Conservation (phyloP, 1,284 basidiomycete species). For the Pyrrhoderma noxium region DNA sequence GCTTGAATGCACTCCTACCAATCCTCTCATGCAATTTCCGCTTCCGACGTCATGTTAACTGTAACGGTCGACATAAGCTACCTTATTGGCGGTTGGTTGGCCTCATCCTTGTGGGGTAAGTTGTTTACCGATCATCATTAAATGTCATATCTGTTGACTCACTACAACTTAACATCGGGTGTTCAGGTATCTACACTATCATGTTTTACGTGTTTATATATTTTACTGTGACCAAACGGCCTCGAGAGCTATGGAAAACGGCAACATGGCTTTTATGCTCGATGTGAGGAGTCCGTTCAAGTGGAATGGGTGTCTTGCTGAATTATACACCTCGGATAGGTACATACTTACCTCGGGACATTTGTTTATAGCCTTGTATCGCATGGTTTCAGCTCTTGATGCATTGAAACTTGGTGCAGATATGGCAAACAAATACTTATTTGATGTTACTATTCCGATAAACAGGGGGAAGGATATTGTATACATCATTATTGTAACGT, state of each 20-base stretch:
- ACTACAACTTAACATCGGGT: too few relatives aligned
- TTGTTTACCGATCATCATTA: too few relatives aligned
- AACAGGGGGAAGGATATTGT: slow-evolving; percentile 5
- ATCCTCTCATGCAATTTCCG: background rate
- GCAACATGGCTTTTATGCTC: background rate
- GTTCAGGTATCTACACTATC: background rate
- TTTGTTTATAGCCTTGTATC: slow-evolving; percentile 1
- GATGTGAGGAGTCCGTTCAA: background rate
- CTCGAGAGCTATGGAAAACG: background rate
- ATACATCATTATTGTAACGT: slow-evolving; percentile 5
- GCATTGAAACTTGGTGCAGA: background rate
- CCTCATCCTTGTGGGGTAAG: slow-evolving; percentile 3
- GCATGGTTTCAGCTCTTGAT: slow-evolving; percentile 4
- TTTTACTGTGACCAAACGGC: background rate
- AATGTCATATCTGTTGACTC: too few relatives aligned
- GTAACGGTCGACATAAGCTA: slow-evolving; percentile 1
- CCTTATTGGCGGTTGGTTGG: slow-evolving; percentile 5
- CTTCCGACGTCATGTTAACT: background rate
- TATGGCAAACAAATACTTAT: background rate
- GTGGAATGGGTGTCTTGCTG: too few relatives aligned
- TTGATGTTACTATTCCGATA: background rate
- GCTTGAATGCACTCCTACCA: background rate
- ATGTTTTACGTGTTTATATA: slow-evolving; percentile 1
- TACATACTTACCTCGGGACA: background rate
- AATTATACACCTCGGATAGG: background rate